A percentile compares a stretch with the other conserved stretches of the same genome.
Evolutionary conservation across 83 land plant species (phyloP).

Genomic region (Diphasiastrum complanatum): DNA sequence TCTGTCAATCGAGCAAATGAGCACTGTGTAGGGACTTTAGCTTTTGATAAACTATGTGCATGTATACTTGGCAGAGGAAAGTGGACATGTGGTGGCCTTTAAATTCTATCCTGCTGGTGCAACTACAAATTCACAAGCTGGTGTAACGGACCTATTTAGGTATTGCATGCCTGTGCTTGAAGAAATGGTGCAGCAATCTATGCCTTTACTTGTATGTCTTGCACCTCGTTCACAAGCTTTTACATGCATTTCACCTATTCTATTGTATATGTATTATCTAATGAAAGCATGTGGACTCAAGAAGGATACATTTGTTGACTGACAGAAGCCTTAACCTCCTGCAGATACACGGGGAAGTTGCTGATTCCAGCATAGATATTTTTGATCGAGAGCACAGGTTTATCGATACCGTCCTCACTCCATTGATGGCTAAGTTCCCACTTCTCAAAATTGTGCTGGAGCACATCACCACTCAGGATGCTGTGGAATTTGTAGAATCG

Average conservation of each 20-base stretch:
- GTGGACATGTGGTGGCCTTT: conserved; percentile 74
- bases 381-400: conserved; percentile 92
- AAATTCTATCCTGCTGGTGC: conserved; percentile 98
- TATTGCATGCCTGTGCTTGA: conserved; percentile 81
- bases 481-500: conserved; percentile 70
- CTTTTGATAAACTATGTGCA: no score
- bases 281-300: neutral
- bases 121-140: conserved; percentile 97
- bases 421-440: conserved; percentile 63
- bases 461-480: conserved; percentile 85
- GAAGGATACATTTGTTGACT: neutral
- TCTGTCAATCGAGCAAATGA: no score
- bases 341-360: conserved; percentile 94
- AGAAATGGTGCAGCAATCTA: conserved; percentile 66
- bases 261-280: neutral
- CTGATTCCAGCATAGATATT: conserved; percentile 68
- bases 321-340: neutral
- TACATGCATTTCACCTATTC: no score
- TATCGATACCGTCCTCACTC: conserved; percentile 58
- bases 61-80: conserved; percentile 43
- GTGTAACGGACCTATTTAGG: conserved; percentile 88
- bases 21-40: no score
- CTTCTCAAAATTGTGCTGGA: conserved; percentile 85
- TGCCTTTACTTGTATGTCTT: conserved; percentile 71
- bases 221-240: neutral